Percentiles rank a stretch among this genome's conserved stretches.
Conservation (phyloP, 2,329 filamentous ascomycete genomes). For the Trichoderma brevicompactum region DNA sequence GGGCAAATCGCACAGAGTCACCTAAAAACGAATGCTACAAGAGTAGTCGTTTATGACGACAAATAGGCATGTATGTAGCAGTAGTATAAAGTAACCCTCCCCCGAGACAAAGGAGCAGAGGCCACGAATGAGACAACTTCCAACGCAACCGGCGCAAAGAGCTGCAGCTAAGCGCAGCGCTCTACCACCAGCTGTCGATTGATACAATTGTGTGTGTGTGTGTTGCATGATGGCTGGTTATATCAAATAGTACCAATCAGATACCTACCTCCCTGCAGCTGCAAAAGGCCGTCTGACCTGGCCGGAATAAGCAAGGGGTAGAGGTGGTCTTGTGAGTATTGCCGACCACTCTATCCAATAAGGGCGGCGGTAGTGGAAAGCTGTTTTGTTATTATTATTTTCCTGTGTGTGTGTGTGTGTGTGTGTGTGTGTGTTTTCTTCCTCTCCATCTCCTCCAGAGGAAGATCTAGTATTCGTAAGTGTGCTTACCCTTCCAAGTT, state of each 20-base stretch:
- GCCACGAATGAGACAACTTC: neutral
- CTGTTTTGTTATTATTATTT: neutral
- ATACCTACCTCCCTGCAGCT: conserved; percentile 28
- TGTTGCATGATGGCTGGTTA: neutral
- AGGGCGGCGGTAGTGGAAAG: neutral
- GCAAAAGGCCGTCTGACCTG: conserved; percentile 32
- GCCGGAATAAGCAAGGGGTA: conserved; percentile 26
- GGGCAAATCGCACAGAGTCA: no score
- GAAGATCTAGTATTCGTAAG: no score
- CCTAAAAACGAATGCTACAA: no score
- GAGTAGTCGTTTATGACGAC: no score
- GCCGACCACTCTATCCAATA: conserved; percentile 20
- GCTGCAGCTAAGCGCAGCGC: neutral
- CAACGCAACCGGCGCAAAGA: neutral
- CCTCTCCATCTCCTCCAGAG: no score
- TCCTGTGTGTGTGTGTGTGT: no score
- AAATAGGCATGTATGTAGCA: no score
- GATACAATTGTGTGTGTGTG: neutral
- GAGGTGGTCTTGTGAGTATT: conserved; percentile 19
- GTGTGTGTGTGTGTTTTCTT: no score
- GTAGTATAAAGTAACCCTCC: neutral
- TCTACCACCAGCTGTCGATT: neutral
- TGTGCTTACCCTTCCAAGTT: no score
- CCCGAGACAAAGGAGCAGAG: neutral
- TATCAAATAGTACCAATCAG: conserved; percentile 5